phyloP scores from a whole-genome alignment of 495 filamentous ascomycete species.

The Lepidopterella palustris region DNA sequence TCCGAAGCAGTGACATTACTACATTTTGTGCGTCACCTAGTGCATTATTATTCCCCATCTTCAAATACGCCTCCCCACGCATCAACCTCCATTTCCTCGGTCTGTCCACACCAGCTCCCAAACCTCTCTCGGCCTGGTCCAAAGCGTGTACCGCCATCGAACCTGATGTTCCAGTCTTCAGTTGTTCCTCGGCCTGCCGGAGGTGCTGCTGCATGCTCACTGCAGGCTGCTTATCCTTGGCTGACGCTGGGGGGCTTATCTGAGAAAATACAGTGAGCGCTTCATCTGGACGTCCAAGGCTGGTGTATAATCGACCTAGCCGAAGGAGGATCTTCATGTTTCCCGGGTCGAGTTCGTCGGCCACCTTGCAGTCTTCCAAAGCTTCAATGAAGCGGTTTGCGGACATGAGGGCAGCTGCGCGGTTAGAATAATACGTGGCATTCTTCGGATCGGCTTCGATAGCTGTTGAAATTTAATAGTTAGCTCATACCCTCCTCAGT shows the following conservation, averaged over 20 bases:
- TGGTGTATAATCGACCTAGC: conserved; percentile 80
- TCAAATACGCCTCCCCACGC: conserved; percentile 88
- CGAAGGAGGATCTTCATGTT: conserved; percentile 85
- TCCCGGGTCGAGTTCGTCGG: conserved; percentile 70
- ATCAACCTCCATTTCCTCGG: conserved; percentile 91
- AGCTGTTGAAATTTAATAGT: conserved; percentile 45
- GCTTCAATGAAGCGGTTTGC: conserved; percentile 70
- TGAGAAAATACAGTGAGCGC: conserved; percentile 70
- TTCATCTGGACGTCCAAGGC: conserved; percentile 74
- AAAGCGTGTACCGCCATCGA: conserved; percentile 91
- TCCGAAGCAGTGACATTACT: conserved; percentile 74
- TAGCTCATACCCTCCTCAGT: conserved; percentile 2
- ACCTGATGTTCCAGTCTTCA: conserved; percentile 64
- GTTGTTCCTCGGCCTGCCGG: conserved; percentile 67
- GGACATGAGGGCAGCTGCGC: conserved; percentile 87
- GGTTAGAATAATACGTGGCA: conserved; percentile 88
- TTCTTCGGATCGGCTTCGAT: conserved; percentile 72
- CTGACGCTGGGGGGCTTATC: conserved; percentile 68
- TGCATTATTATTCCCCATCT: conserved; percentile 84
- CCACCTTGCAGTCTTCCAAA: conserved; percentile 73
- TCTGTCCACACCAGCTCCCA: conserved; percentile 65
- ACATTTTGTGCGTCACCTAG: conserved; percentile 88
- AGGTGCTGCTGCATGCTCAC: conserved; percentile 79
- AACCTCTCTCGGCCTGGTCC: conserved; percentile 73
- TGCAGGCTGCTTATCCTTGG: conserved; percentile 73